Evolutionary conservation across 179 eudicot species (phyloP), one percentile per base, ranked within the genome.

Genomic region (Silene noctiflora): DNA sequence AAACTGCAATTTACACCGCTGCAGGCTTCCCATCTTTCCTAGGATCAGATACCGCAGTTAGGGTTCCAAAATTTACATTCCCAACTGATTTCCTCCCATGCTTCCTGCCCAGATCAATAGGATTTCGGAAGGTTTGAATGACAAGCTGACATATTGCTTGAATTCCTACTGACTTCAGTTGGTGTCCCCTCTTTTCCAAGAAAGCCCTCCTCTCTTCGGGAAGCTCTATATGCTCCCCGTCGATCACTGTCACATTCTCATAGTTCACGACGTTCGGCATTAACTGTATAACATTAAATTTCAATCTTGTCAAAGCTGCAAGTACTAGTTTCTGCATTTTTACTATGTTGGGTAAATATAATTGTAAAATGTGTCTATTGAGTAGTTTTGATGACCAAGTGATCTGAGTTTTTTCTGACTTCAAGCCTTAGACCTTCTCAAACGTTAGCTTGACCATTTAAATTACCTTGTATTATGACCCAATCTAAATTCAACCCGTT

Each of bases 1-100:
- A 51, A 24, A 53, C 20, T 53, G 27, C 9, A 44, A 44, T 12
- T 88, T 81, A 92, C 69, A 85, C 73, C 7, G 93, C 93, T 62
- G 99, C 97, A 33, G 96, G 99, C 75, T 78, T 84, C 69, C 98
- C 97, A 77, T 91, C 88, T 83, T 95, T 95, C 81, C 99, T 91
- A 9, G 95, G 96, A 74, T 95, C 96, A 80, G 97, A 87, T 10
- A 95, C 95, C 39, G 91, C 97, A 69, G 92, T 93, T 17, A 95
- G 92, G 19, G 78, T 83, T 53, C 99, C 98, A 68, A 70, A 80
- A 42, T 76, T 62, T 22, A 77, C 84, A 58, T 70, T 48, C 56
- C 56, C 64, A 72, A 70, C 42, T 19, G 29, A 27, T 21, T 75
- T 44, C 17, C 71, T 82, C 20, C 87, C 84, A 19, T 33, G 51